Base-by-base conservation (phyloP, 129 eudicot species). In the Tagetes erecta region DNA sequence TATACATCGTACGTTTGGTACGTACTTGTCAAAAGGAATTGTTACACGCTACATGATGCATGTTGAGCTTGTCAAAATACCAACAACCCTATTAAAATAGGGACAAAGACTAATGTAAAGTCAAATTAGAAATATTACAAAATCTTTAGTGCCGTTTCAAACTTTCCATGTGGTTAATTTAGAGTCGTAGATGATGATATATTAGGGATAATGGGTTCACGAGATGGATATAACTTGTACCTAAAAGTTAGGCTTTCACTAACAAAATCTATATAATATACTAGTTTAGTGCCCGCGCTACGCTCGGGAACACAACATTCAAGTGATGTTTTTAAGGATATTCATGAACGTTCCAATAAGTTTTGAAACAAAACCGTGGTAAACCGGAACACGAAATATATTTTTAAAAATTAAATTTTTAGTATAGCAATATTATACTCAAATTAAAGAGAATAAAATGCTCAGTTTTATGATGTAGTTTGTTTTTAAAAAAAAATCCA, bases 101-200 rank as follows among this genome's bases (percentile, higher is more conserved):
- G 81, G 81, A 78, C 72, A 70, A 60, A 49, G 56, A 40, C 35
- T 50, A 36, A 14, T n/a, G 44, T 41, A 38, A 78, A 60, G 82
- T 78, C 81, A 77, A 77, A 5, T 14, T 58, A 38, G 55, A 59
- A 46, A 59, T 47, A 7, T 39, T 77, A 44, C 13, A 20, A 56
- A 30, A 77, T 77, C 9, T 59, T 10, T 69, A 56, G 76, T 77
- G 76, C 34, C 70, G 70, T 69, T 69, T 77, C 81, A 77, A 77
- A 77, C 76, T 58, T 77, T 58, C 13, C 3, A 11, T 50, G 78
- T 74, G 39, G 79, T 50, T 53, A 41, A 62, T 37, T 39, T 70
- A 70, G 71, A 58, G 64, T 77, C 55, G 74, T 71, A 49, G 41
- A 78, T 44, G 64, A 77, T 40, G 27, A 70, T 20, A 20, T 20